Base-by-base conservation (phyloP, 1,284 basidiomycete genomes). In the Irpex sp. region DNA sequence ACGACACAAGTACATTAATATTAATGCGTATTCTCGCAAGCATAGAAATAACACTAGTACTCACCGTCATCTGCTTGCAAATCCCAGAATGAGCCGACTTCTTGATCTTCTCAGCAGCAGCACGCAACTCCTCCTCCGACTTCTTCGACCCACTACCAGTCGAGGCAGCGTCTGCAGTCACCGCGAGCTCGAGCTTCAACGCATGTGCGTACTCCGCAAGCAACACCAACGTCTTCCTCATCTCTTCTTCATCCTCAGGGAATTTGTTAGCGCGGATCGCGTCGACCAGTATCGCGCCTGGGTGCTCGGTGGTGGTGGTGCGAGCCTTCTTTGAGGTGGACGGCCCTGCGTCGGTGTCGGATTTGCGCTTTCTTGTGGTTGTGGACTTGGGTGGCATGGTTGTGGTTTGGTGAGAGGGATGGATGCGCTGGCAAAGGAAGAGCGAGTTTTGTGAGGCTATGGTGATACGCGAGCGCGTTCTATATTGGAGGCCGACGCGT, bases 11-110 rank as follows among this genome's bases (percentile, higher is more conserved):
- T n/a, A n/a, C n/a, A n/a, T n/a, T n/a, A n/a, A n/a, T n/a, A n/a
- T n/a, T n/a, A n/a, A n/a, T n/a, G n/a, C n/a, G n/a, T n/a, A n/a
- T n/a, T n/a, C n/a, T n/a, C n/a, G n/a, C n/a, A n/a, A n/a, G n/a
- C n/a, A n/a, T n/a, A n/a, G n/a, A n/a, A n/a, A n/a, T n/a, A n/a
- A n/a, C 40, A 47, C 40, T 47, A 47, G 15, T 3, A 5, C 79
- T 44, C 61, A 83, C 82, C 15, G 69, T 73, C 82, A 86, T 82
- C 71, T 84, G 81, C 66, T 85, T 84, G 71, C 70, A 79, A 59
- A 87, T 86, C 0, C 85, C 83, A 64, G 81, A 82, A 4, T 76
- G 74, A 37, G 78, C 79, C 56, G 79, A 79, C 61, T 74, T 77
- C 40, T 76, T 68, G 13, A 86, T 70, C 67, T 82, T 85, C 63